These are phyloP conservation scores for Penicillium oxalicum DNA, from an alignment of 2,329 filamentous ascomycete genomes.

Conservation along the genomic window DNA sequence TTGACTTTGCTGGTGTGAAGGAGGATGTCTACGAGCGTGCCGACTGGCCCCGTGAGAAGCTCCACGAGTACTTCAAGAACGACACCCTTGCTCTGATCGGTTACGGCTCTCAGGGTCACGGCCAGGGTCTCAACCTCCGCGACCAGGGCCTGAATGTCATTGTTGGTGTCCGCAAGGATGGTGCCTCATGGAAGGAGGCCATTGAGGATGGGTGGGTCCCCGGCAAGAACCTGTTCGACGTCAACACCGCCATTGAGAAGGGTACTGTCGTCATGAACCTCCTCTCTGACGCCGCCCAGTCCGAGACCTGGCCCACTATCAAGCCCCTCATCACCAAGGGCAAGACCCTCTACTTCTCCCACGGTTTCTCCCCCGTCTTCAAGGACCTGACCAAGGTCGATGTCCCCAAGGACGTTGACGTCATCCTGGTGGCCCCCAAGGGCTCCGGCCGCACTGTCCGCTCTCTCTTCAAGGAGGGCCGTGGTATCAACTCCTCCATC, in stretches of 20 bases:
- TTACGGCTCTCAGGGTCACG: conserved; percentile 97
- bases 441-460: conserved; percentile 97
- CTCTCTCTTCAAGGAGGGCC: conserved; percentile 97
- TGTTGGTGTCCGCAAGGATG: conserved; percentile 96
- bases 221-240: conserved; percentile 97
- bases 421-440: conserved; percentile 99
- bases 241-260: conserved; percentile 89
- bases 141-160: conserved; percentile 99
- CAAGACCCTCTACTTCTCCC: conserved; percentile 99
- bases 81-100: conserved; percentile 98
- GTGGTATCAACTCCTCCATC: conserved; percentile 98
- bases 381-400: conserved; percentile 99
- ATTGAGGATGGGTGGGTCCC: conserved; percentile 95
- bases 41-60: conserved; percentile 98
- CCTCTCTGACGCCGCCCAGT: conserved; percentile 94
- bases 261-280: conserved; percentile 99
- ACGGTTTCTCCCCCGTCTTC: conserved; percentile 99
- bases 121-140: conserved; percentile 98
- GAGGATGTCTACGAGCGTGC: conserved; percentile 96
- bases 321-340: conserved; percentile 98
- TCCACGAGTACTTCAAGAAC: conserved; percentile 99
- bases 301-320: conserved; percentile 96
- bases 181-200: conserved; percentile 97
- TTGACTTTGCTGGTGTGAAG: conserved; percentile 94
- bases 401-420: conserved; percentile 89